Base-by-base conservation (phyloP, 2,329 filamentous ascomycete species). In the Talaromyces sp. region DNA sequence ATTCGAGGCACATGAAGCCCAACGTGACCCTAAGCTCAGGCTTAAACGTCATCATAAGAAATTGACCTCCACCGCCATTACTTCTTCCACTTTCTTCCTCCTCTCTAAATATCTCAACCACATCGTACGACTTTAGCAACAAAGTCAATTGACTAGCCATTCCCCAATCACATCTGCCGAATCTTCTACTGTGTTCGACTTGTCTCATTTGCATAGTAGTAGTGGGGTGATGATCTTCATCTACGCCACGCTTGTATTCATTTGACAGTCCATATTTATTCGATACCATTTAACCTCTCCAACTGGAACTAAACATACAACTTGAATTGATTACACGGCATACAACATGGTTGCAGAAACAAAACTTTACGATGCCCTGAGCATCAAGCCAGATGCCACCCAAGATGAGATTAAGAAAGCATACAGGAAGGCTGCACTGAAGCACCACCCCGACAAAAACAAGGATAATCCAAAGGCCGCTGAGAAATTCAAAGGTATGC, bases 321-420 rank as follows among this genome's bases (percentile, higher is more conserved):
- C 7, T 19, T 22, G n/a, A 45, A 45, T 45, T 9, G 43, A 45
- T 19, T 47, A 33, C 27, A 31, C 9, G n/a, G 3, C 49, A 59
- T 19, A 60, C 79, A 87, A 72, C 70, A 97, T 98, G 94, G 92
- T 96, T 71, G 90, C 92, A 73, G 94, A 98, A 83, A 95, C 91
- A 62, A 97, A 96, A 81, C 89, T 98, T 69, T 99, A 99, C 84
- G 92, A 98, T 79, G 85, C 87, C 69, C 85, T 99, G 73, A 84
- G 85, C 76, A 83, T 97, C 79, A 90, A 91, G 77, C 87, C 94
- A 43, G 86, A 88, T 67, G 92, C 93, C 27, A 85, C 88, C 27
- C 92, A 96, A 80, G 94, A 97, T 75, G 94, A 98, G 70, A 96
- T 99, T 77, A 98, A 97, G 79, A 99, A 98, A 78, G 95, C 89